Conservation (phyloP, 176 grass and related monocot genomes). For the Oryza coarctata region DNA sequence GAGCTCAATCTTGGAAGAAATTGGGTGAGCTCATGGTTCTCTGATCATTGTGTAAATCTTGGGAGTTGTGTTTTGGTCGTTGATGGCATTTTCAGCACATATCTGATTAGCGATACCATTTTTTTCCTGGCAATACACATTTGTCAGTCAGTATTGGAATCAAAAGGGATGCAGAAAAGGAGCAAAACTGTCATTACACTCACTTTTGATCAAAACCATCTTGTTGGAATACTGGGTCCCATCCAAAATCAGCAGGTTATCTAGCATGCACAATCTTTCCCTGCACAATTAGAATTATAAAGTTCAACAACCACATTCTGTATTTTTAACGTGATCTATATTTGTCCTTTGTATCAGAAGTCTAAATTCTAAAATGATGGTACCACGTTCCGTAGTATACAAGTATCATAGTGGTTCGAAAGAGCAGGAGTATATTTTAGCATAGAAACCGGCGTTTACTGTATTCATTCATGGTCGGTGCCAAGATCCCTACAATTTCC, state of each 20-base stretch:
- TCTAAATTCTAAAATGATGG: too few relatives aligned
- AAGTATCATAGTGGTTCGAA: too few relatives aligned
- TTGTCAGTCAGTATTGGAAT: not conserved
- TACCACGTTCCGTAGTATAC: too few relatives aligned
- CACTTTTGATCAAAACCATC: conserved; percentile 90
- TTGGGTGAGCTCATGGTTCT: conserved; percentile 35
- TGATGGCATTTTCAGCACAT: not conserved
- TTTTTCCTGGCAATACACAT: conserved; percentile 15
- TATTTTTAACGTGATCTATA: too few relatives aligned
- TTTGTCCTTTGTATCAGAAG: too few relatives aligned
- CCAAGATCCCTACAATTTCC: too few relatives aligned
- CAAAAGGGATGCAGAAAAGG: not conserved
- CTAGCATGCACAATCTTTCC: conserved; percentile 79
- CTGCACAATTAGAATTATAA: conserved; percentile 43
- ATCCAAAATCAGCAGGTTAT: conserved; percentile 91
- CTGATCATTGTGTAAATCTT: not conserved
- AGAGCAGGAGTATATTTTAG: too few relatives aligned
- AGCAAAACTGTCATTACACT: not conserved
- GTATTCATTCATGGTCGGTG: too few relatives aligned
- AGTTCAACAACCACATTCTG: not conserved
- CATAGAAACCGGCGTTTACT: too few relatives aligned
- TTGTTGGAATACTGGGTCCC: conserved; percentile 92
- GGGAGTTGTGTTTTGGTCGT: not conserved
- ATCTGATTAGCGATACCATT: conserved; percentile 7
- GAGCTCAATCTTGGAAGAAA: conserved; percentile 51